Evolutionary conservation across 768 basidiomycete genomes (phyloP).

Genomic region (Mycena haematopus): DNA sequence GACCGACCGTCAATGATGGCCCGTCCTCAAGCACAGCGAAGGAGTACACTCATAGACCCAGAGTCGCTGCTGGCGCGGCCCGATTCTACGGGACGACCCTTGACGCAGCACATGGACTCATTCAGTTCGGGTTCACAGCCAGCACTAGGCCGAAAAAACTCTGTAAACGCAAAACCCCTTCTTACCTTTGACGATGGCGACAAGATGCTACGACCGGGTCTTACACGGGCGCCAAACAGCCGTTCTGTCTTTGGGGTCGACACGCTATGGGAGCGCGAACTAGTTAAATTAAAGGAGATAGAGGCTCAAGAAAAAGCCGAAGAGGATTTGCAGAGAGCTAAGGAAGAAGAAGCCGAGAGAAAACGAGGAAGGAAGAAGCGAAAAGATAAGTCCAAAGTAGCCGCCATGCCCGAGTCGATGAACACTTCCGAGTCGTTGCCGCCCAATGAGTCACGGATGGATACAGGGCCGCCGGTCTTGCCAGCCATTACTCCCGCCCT

Average conservation of each 20-base stretch:
- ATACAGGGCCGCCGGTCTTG: conserved; percentile 50
- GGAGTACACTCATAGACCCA: conserved; percentile 80
- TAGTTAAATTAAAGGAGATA: conserved; percentile 79
- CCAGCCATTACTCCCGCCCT: conserved; percentile 50
- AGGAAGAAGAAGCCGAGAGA: conserved; percentile 54
- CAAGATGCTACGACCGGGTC: conserved; percentile 37
- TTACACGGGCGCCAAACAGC: conserved; percentile 45
- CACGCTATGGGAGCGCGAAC: conserved; percentile 90
- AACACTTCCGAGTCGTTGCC: conserved; percentile 25
- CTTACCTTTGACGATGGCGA: conserved; percentile 67
- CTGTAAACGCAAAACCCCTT: conserved; percentile 65
- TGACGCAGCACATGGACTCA: conserved; percentile 52
- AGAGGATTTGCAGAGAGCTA: conserved; percentile 54
- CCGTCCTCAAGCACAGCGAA: conserved; percentile 57
- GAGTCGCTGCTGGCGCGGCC: conserved; percentile 51
- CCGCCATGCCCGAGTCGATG: conserved; percentile 15
- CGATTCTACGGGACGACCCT: conserved; percentile 42
- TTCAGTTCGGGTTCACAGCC: conserved; percentile 43
- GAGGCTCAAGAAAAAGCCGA: conserved; percentile 71
- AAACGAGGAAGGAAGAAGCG: conserved; percentile 55
- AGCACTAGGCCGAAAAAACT: conserved; percentile 53
- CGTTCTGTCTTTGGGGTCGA: conserved; percentile 94
- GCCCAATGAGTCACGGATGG: conserved; percentile 38
- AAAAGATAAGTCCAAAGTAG: conserved; percentile 33
- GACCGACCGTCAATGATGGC: conserved; percentile 94